Percentiles rank a stretch among this genome's conserved stretches.
These are phyloP conservation scores for Fraxinus quadrangulata DNA, from an alignment of 257 asterid genomes.

Conservation along the genomic window DNA sequence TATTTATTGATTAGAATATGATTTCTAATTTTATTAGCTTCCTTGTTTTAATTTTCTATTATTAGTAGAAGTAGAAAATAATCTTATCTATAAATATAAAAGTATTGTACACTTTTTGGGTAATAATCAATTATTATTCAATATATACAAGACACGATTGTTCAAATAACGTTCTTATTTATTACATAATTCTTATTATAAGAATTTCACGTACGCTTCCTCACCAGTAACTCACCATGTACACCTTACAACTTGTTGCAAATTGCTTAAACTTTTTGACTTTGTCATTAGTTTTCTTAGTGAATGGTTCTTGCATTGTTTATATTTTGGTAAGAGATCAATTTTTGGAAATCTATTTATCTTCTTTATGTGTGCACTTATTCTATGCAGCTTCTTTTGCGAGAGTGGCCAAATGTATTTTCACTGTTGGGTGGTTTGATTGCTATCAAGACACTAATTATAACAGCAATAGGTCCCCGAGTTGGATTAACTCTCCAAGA, in stretches of 20 bases:
- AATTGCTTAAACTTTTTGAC: constrained; percentile 10
- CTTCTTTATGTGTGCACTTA: constrained; percentile 21
- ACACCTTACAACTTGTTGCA: neutral
- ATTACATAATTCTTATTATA: too few species aligned
- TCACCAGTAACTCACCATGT: neutral
- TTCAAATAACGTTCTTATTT: too few species aligned
- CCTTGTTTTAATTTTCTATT: too few species aligned
- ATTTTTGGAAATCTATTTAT: constrained; percentile 22
- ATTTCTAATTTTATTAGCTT: too few species aligned
- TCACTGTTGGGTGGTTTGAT: constrained; percentile 93
- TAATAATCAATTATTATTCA: too few species aligned
- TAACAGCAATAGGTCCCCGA: constrained; percentile 93
- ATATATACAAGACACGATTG: too few species aligned
- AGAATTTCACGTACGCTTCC: too few species aligned
- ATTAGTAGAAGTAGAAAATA: too few species aligned
- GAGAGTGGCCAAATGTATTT: constrained; percentile 98
- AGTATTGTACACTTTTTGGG: too few species aligned
- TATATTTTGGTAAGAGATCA: constrained; percentile 1
- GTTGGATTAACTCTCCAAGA: constrained; percentile 86
- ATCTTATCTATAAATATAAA: too few species aligned
- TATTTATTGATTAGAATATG: too few species aligned
- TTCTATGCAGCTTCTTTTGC: constrained; percentile 79
- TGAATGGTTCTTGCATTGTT: neutral
- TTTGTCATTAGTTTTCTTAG: neutral
- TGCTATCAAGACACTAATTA: constrained; percentile 81